A percentile compares a stretch with the other conserved stretches of the same genome.
Evolutionary conservation across 2,329 filamentous ascomycete species (phyloP).

Genomic region (Fusarium phyllophilum): DNA sequence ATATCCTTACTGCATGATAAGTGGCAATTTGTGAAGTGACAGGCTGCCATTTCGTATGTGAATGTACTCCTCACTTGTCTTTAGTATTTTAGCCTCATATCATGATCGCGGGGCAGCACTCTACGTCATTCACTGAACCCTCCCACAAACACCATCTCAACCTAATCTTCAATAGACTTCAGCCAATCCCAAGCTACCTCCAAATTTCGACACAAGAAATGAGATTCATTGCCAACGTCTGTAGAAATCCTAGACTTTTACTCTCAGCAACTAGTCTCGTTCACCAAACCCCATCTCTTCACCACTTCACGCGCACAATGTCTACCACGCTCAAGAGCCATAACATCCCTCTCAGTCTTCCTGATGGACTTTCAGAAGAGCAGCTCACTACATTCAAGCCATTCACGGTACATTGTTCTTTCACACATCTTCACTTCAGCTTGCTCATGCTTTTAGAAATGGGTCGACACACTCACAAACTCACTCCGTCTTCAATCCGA

Average conservation of each 20-base stretch:
- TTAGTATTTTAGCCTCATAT: not conserved
- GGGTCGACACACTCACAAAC: slow-evolving; percentile 58
- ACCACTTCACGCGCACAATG: slow-evolving; percentile 26
- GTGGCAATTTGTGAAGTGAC: not conserved
- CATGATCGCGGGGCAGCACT: not conserved
- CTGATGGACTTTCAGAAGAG: slow-evolving; percentile 55
- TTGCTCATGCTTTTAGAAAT: slow-evolving; percentile 51
- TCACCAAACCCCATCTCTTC: not conserved
- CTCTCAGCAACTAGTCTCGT: slow-evolving; percentile 1
- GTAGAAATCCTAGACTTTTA: slow-evolving; percentile 4
- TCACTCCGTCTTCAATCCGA: slow-evolving; percentile 59
- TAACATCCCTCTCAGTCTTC: slow-evolving; percentile 55
- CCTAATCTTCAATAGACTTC: not conserved
- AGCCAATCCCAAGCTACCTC: not conserved
- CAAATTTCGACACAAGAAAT: slow-evolving; percentile 22
- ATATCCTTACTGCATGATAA: not conserved
- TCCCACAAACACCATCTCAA: not conserved
- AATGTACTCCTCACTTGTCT: not conserved
- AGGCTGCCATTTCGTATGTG: not conserved
- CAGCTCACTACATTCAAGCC: slow-evolving; percentile 60
- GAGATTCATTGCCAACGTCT: slow-evolving; percentile 7
- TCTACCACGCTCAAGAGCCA: slow-evolving; percentile 40
- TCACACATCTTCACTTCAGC: not conserved
- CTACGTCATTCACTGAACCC: slow-evolving; percentile 17
- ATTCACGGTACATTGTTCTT: slow-evolving; percentile 55